A percentile compares a stretch with the other conserved stretches of the same genome.
These are phyloP conservation scores for Gloeophyllum trabeum DNA, from an alignment of 768 basidiomycete genomes.

Conservation along the genomic window DNA sequence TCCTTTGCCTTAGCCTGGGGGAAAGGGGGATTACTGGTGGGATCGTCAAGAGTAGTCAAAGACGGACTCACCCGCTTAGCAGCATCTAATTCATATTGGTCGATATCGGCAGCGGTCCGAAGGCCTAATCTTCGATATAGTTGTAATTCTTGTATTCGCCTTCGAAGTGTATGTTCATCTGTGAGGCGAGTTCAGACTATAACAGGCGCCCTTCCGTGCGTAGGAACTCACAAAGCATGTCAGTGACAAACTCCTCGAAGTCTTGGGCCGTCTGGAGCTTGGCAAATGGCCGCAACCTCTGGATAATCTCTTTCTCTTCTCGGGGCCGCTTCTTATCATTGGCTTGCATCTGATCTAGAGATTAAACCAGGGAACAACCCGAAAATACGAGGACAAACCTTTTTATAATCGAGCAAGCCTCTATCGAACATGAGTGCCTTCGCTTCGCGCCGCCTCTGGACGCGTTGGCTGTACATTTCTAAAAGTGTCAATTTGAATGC, in stretches of 20 bases:
- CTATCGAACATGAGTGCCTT: conserved; percentile 90
- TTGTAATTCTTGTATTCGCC: conserved; percentile 85
- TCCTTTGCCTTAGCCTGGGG: conserved; percentile 43
- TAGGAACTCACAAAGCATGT: conserved; percentile 68
- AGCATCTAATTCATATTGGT: conserved; percentile 74
- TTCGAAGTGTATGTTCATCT: conserved; percentile 86
- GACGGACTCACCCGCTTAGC: conserved; percentile 51
- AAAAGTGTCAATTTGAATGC: conserved; percentile 81
- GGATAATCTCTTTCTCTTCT: conserved; percentile 86
- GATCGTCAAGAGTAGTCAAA: conserved; percentile 1
- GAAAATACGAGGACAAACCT: conserved; percentile 38
- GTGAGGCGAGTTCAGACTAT: background rate
- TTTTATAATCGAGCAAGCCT: conserved; percentile 87
- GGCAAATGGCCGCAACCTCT: conserved; percentile 84
- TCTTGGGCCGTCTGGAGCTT: conserved; percentile 86
- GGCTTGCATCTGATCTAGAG: conserved; percentile 63
- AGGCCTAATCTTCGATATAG: conserved; percentile 82
- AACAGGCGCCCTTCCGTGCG: background rate
- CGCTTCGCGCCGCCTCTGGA: conserved; percentile 74
- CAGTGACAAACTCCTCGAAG: conserved; percentile 79
- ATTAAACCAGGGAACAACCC: conserved; percentile 1
- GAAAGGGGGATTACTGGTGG: conserved; percentile 1
- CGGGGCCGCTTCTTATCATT: conserved; percentile 83
- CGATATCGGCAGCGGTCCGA: conserved; percentile 77
- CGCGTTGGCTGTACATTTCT: conserved; percentile 84